Evolutionary conservation across 78 protist genomes (phyloP).

Genomic region (Dictyostelium purpureum): DNA sequence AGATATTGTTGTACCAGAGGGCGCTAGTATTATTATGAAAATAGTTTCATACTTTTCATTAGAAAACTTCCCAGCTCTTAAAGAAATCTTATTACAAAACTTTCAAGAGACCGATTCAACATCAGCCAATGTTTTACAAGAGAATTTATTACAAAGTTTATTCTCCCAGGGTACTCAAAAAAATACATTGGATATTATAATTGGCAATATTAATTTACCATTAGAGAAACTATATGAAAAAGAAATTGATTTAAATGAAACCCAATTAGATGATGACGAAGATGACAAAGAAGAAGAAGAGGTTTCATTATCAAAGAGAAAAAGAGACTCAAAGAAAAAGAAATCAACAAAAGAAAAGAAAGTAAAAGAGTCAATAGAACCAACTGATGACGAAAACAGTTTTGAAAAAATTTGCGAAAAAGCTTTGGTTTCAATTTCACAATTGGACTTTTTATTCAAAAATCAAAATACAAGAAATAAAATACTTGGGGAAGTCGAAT

Average conservation of each 20-base stretch:
- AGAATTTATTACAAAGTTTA: conserved; percentile 10
- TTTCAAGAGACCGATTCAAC: conserved; percentile 51
- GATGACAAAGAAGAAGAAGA: background rate
- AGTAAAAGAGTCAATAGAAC: background rate
- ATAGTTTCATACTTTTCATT: conserved; percentile 11
- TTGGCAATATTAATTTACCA: conserved; percentile 8
- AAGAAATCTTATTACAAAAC: background rate
- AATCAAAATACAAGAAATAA: conserved; percentile 9
- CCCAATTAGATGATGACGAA: background rate
- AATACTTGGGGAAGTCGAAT: background rate
- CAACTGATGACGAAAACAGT: background rate
- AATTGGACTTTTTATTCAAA: conserved; percentile 37
- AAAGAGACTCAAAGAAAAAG: background rate
- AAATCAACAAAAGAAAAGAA: background rate
- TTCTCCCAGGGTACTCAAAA: conserved; percentile 10
- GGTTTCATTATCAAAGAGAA: background rate
- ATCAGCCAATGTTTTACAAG: conserved; percentile 38
- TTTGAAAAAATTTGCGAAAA: background rate
- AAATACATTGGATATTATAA: conserved; percentile 1
- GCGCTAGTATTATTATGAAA: background rate
- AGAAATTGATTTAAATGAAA: background rate
- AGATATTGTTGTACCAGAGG: background rate
- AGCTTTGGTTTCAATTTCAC: background rate
- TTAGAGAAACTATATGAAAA: background rate
- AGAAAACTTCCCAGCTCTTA: conserved; percentile 4